Evolutionary conservation across 2,329 filamentous ascomycete genomes (phyloP).

Genomic region (Orbilia javanica): DNA sequence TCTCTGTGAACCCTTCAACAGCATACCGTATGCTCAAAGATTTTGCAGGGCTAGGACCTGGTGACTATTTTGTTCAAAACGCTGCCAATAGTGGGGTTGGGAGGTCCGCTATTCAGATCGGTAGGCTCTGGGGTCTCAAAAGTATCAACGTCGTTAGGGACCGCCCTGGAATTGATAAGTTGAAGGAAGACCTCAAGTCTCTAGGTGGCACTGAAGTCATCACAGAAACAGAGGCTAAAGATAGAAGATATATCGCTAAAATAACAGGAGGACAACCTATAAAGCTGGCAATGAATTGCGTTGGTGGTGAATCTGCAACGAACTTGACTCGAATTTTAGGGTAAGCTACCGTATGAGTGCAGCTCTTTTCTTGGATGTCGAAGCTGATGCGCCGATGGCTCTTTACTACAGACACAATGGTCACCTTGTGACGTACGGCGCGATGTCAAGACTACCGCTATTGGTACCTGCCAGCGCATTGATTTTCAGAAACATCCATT

Average conservation of each 20-base stretch:
- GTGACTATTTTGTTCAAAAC: conserved; percentile 97
- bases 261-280: conserved; percentile 78
- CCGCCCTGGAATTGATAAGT: conserved; percentile 75
- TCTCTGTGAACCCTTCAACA: conserved; percentile 91
- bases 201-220: conserved; percentile 72
- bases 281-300: conserved; percentile 88
- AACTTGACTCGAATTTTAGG: conserved; percentile 79
- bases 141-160: conserved; percentile 90
- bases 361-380: neutral
- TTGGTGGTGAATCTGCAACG: conserved; percentile 87
- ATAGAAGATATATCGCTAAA: conserved; percentile 70
- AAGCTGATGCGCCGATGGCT: neutral
- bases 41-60: conserved; percentile 75
- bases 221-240: conserved; percentile 69
- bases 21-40: conserved; percentile 93
- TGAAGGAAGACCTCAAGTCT: conserved; percentile 73
- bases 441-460: conserved; percentile 91
- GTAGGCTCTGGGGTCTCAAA: conserved; percentile 84
- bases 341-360: conserved; percentile 50
- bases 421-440: conserved; percentile 91
- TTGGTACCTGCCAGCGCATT: conserved; percentile 83
- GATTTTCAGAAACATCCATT: conserved; percentile 92
- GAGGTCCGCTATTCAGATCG: conserved; percentile 89
- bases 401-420: conserved; percentile 69
- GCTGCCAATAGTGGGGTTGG: conserved; percentile 95